Evolutionary conservation across 2,329 filamentous ascomycete species (phyloP), one percentile per base, ranked within the genome.

Genomic region (Cladosporium sp.): DNA sequence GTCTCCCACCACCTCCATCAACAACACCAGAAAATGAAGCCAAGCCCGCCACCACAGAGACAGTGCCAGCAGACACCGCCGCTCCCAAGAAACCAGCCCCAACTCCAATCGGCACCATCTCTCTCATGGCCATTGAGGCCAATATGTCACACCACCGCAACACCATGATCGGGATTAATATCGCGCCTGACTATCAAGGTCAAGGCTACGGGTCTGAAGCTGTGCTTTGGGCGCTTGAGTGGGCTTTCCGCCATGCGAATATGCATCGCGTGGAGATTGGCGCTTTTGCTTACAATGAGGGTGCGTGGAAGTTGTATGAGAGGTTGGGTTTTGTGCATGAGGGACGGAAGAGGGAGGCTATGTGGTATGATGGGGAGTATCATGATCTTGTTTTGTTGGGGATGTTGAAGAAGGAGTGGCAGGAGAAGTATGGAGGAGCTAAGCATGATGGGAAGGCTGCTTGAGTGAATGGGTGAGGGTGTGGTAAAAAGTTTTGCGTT

Each of bases 161-260:
- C 67, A 77, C 78, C n/a, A 75, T 79, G 49, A 74, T 84, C 10
- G 79, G 76, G 0, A 73, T 84, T n/a, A 70, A 73, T 0, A 74
- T 84, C 5, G 68, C 77, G 2, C 69, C 73, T 0, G 8, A 65
- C 0, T 77, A 78, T 61, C 79, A 82, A 64, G 74, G 75, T 0
- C 68, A 76, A 24, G 82, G 83, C 0, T 85, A 84, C 64, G 83
- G 83, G 1, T 71, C 69, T 7, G 83, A 85, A 68, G 79, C 81
- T 0, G 80, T 85, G 54, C 73, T 75, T 30, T 86, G 82, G 82
- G 78, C 73, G 0, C 68, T 84, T 3, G 77, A 81, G 28, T 85
- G 82, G 78, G 79, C 79, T 0, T 85, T 85, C 68, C 69, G 71
- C 6, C 74, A 74, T n/a, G 81, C 77, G 0, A 80, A 79, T 0